phyloP scores from a whole-genome alignment of 345 rosid species.

The Pugionium cornutum region DNA sequence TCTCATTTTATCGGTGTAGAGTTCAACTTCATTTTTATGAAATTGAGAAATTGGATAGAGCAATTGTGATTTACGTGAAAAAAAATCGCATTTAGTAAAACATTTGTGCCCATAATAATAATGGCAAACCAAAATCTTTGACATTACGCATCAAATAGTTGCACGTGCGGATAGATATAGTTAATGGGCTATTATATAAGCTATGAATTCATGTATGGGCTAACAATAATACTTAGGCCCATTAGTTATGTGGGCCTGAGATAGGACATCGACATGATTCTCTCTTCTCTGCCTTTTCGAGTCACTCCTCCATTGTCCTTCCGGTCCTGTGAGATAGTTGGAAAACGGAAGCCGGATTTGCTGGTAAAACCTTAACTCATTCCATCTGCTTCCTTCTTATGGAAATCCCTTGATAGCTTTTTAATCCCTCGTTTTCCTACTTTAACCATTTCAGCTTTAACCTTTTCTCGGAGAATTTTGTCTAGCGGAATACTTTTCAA shows the following conservation, averaged over 20 bases:
- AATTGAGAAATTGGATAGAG: too few relatives aligned
- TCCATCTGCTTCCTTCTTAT: slow-evolving; percentile 20
- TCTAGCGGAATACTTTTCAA: slow-evolving; percentile 20
- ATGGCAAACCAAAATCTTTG: too few relatives aligned
- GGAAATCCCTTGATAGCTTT: background rate
- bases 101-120: too few relatives aligned
- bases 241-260: background rate
- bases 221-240: background rate
- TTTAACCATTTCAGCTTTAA: slow-evolving; percentile 1
- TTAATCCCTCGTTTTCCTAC: background rate
- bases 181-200: too few relatives aligned
- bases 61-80: too few relatives aligned
- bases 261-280: background rate
- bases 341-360: slow-evolving; percentile 27
- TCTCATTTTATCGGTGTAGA: too few relatives aligned
- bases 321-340: slow-evolving; percentile 16
- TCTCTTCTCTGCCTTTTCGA: background rate
- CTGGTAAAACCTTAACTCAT: slow-evolving; percentile 40
- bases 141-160: too few relatives aligned
- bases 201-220: too few relatives aligned
- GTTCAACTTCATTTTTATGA: too few relatives aligned
- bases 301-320: background rate
- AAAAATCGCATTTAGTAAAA: too few relatives aligned
- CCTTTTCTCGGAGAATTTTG: slow-evolving; percentile 30
- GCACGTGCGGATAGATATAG: too few relatives aligned